Evolutionary conservation across 164 flowering plant genomes (phyloP), one percentile per base, ranked within the genome.

Genomic region (Macadamia integrifolia): DNA sequence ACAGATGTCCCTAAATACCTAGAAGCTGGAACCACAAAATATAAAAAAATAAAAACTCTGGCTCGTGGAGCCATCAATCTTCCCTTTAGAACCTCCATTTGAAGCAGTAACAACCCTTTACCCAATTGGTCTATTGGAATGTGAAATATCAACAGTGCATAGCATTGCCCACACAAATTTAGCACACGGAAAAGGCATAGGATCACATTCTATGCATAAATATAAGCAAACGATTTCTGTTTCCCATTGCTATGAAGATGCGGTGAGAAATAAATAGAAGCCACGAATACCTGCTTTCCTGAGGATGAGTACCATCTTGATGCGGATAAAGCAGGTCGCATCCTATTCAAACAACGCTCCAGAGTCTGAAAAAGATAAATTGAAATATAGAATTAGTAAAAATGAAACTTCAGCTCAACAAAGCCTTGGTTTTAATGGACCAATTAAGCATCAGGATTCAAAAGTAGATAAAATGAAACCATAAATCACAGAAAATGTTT

Each of bases 231-330:
- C 0, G n/a, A 29, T 17, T 9, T 3, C 12, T 3, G 13, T 14
- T 50, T 3, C 17, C 17, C 3, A 50, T 14, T 50, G 12, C 55
- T 15, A 10, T 4, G 23, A 42, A 56, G 1, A 23, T 3, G 1
- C 9, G 17, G 55, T 10, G 28, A 9, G 58, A 58, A 18, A 65
- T 55, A 49, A 29, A 13, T 6, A 9, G 32, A 4, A 52, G 63
- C 14, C 7, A 18, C 15, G 49, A 31, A 18, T 61, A 74, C 77
- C 77, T 70, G 64, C 62, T 74, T 74, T 23, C 55, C 63, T 23
- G 59, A 49, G 42, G 62, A 11, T 3, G 77, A 61, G 65, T 58
- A 74, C 17, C 58, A 62, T 66, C 73, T 70, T 13, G 64, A 9
- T 50, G 29, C 58, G 13, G n/a, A 66, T 13, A 58, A 43, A 14